Percentiles rank a stretch among this genome's conserved stretches.
Evolutionary conservation across 371 early-diverging fungal genomes (phyloP).

Genomic region (Batrachochytrium dendrobatidis): DNA sequence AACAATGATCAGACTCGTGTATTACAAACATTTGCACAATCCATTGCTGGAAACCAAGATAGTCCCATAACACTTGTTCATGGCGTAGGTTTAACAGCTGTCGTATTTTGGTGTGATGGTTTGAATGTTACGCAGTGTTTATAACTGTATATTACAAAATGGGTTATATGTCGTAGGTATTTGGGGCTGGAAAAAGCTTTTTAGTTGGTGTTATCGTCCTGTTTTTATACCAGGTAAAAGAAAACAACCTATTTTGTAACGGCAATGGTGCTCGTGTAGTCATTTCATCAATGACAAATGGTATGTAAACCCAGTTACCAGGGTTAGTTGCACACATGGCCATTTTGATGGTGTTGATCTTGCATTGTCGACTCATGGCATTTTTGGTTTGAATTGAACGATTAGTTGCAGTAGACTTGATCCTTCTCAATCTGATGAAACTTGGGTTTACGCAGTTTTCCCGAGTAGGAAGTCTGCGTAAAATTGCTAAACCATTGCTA

Average conservation of each 20-base stretch:
- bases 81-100: constrained; percentile 21
- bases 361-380: constrained; percentile 20
- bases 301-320: constrained; percentile 14
- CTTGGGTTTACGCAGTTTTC: constrained; percentile 71
- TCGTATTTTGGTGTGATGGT: constrained; percentile 3
- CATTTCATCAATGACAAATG: constrained; percentile 35
- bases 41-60: constrained; percentile 29
- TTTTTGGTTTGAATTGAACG: not conserved
- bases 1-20: constrained; percentile 62
- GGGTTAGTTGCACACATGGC: too few species aligned
- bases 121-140: too few species aligned
- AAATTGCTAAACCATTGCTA: constrained; percentile 47
- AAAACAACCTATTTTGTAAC: constrained; percentile 35
- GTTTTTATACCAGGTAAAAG: constrained; percentile 52
- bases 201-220: constrained; percentile 71
- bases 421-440: constrained; percentile 57
- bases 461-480: constrained; percentile 79
- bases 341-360: constrained; percentile 56
- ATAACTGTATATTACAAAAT: too few species aligned
- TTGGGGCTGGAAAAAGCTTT: constrained; percentile 75
- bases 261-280: constrained; percentile 41
- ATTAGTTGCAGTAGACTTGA: constrained; percentile 83
- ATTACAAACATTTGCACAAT: constrained; percentile 41
- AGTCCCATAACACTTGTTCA: constrained; percentile 47
- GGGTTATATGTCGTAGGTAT: constrained; percentile 43